Conservation (phyloP, 371 early-diverging fungal species). For the Lichtheimia ramosa region DNA sequence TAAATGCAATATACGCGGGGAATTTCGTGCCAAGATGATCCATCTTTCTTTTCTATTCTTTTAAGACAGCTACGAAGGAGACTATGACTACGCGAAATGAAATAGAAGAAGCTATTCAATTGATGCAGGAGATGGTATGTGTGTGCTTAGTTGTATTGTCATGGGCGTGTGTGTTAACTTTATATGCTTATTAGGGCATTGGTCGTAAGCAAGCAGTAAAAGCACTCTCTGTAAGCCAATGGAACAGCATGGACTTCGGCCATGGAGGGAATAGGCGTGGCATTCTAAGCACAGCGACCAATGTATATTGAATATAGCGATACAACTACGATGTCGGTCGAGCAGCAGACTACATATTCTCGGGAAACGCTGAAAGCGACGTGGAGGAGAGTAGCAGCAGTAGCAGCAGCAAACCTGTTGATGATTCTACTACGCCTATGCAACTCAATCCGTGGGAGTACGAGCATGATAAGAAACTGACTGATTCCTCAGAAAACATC, state of each 20-base stretch:
- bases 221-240: slow-evolving; percentile 33
- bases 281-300: background rate
- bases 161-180: background rate
- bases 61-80: no score
- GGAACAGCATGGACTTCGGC: background rate
- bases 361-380: slow-evolving; percentile 31
- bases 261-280: background rate
- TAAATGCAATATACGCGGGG: no score
- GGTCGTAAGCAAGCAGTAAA: slow-evolving; percentile 39
- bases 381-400: background rate
- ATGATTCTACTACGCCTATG: background rate
- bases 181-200: slow-evolving; percentile 26
- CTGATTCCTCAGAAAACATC: no score
- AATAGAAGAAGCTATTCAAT: slow-evolving; percentile 1
- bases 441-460: background rate
- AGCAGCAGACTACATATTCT: slow-evolving; percentile 54
- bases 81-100: background rate
- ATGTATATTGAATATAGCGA: slow-evolving; percentile 20
- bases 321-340: slow-evolving; percentile 52
- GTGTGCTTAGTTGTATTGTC: background rate
- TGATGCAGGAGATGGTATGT: slow-evolving; percentile 1
- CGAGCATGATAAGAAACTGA: background rate
- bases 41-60: no score
- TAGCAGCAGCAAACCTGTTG: background rate
- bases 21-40: no score